Base-by-base conservation (phyloP, 2,329 filamentous ascomycete species). In the Monascus ruber region DNA sequence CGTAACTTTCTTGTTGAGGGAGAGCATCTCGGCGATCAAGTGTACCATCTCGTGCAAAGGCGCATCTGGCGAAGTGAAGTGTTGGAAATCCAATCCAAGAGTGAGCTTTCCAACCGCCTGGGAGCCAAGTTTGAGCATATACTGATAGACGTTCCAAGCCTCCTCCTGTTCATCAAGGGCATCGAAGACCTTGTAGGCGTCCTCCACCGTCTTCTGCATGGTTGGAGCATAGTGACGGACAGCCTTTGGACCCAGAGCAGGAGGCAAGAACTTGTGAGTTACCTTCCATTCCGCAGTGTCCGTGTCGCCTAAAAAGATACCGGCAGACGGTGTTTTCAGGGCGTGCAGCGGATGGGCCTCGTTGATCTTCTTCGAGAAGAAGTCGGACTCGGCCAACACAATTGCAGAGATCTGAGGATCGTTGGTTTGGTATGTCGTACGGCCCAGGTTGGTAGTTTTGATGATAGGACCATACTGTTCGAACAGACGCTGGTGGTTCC, bases 241-340 rank as follows among this genome's bases (percentile, higher is more conserved):
- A 0, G 76, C 76, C 49, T 76, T 77, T 27, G 76, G 75, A 0
- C 69, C 69, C 7, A 80, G 59, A 0, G 73, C 71, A 0, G 77
- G 75, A 0, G 76, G 74, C 1, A 80, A 47, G 54, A 79, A 81
- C 52, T 80, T 81, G 62, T 80, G 77, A 0, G 71, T 68, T 0
- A 68, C 39, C 33, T 51, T 58, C 55, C 56, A 63, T 37, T 53
- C 49, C 0, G 49, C 47, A 48, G 47, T 54, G 36, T 59, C 52
- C 0, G 56, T 60, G 35, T 62, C 59, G 4, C 52, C 52, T 0
- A 60, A 39, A 41, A 62, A 62, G 25, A 62, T 42, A 7, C 54
- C 54, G 1, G 58, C 59, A 2, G 44, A 33, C 1, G 48, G 43
- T 9, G 47, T 50, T 24, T 55, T 58, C 24, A 62, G 39, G 0